Percentiles rank a stretch among this genome's conserved stretches.
These are phyloP conservation scores for Bipolaris bicolor DNA, from an alignment of 2,329 filamentous ascomycete genomes.

Conservation along the genomic window DNA sequence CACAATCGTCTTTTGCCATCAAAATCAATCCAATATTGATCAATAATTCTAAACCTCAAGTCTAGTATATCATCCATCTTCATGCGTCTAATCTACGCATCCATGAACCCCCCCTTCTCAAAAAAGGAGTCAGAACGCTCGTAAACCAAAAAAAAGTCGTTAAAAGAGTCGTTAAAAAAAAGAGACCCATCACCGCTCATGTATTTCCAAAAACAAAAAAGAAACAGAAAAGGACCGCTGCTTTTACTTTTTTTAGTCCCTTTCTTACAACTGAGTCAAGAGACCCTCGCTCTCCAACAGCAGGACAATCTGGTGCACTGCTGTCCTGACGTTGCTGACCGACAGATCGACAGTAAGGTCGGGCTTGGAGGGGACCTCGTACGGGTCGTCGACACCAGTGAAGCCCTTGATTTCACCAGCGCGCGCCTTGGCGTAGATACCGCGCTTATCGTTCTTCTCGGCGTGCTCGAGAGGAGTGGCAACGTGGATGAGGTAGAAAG, in stretches of 20 bases:
- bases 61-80: slow-evolving; percentile 2
- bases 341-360: slow-evolving; percentile 84
- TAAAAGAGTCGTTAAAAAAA: background rate
- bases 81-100: slow-evolving; percentile 3
- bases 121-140: background rate
- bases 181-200: too few species aligned
- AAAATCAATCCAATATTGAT: background rate
- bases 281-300: slow-evolving; percentile 88
- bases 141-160: background rate
- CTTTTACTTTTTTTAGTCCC: background rate
- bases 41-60: slow-evolving; percentile 6
- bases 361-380: slow-evolving; percentile 81
- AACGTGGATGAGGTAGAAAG: slow-evolving; percentile 95
- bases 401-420: slow-evolving; percentile 95
- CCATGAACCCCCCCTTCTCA: background rate
- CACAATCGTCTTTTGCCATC: background rate
- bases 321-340: slow-evolving; percentile 87
- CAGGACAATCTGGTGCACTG: slow-evolving; percentile 95
- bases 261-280: slow-evolving; percentile 63
- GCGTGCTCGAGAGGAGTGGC: slow-evolving; percentile 89
- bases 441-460: slow-evolving; percentile 93
- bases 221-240: background rate
- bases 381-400: slow-evolving; percentile 97
- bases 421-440: slow-evolving; percentile 84
- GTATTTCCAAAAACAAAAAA: background rate